Evolutionary conservation across 768 basidiomycete species (phyloP).

Genomic region (Russula earlei): DNA sequence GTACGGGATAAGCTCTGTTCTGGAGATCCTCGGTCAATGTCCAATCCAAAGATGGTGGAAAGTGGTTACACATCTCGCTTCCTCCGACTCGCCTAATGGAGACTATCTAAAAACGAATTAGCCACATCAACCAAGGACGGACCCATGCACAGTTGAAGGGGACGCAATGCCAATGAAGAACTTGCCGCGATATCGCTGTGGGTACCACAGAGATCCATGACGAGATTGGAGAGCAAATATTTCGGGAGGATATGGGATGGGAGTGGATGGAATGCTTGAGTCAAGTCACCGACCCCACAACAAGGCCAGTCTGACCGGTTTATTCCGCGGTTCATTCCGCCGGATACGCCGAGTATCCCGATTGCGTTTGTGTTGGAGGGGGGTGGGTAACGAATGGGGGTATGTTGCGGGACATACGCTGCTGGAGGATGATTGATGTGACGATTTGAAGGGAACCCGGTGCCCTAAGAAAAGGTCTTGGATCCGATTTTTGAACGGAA

Average conservation of each 20-base stretch:
- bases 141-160: not conserved
- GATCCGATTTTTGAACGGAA: not conserved
- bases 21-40: constrained; percentile 9
- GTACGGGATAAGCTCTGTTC: not conserved
- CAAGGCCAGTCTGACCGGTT: not conserved
- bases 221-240: constrained; percentile 12
- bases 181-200: not conserved
- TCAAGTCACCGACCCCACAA: not conserved
- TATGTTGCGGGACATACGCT: constrained; percentile 5
- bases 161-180: not conserved
- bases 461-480: not conserved
- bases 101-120: not conserved
- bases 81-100: not conserved
- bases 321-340: too few relatives aligned
- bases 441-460: not conserved
- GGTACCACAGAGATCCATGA: not conserved
- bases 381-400: not conserved
- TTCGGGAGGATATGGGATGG: not conserved
- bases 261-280: not conserved
- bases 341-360: not conserved
- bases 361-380: not conserved
- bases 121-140: not conserved
- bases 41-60: not conserved
- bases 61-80: not conserved
- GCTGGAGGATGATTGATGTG: constrained; percentile 4